These are phyloP conservation scores for Entophlyctis luteolus DNA, from an alignment of 192 early-diverging fungal genomes.

Conservation along the genomic window DNA sequence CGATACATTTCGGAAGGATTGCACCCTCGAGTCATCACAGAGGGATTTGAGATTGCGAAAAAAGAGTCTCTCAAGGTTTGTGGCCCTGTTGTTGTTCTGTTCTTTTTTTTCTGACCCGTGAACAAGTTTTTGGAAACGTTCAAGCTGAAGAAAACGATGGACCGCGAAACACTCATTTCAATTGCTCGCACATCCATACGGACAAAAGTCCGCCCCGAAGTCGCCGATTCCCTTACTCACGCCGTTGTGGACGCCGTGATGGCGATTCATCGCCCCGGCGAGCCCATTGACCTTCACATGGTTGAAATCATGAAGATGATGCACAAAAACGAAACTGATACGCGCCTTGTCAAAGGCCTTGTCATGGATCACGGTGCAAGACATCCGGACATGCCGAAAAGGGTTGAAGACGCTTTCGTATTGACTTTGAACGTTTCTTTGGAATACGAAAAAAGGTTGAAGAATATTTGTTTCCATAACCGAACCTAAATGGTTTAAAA, in stretches of 20 bases:
- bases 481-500: no score
- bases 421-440: conserved; percentile 95
- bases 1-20: conserved; percentile 91
- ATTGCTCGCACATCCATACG: conserved; percentile 93
- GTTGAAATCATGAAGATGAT: conserved; percentile 99
- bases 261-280: conserved; percentile 70
- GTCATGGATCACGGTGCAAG: conserved; percentile 98
- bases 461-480: no score
- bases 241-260: conserved; percentile 96
- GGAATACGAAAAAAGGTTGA: conserved; percentile 96
- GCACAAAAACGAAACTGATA: conserved; percentile 98
- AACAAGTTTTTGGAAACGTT: conserved; percentile 84
- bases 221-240: conserved; percentile 92
- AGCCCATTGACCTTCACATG: conserved; percentile 98
- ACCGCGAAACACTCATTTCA: conserved; percentile 83
- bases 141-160: conserved; percentile 70
- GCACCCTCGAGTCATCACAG: conserved; percentile 91
- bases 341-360: conserved; percentile 84
- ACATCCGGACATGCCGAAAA: conserved; percentile 99
- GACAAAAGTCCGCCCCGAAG: conserved; percentile 84
- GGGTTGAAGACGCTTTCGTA: conserved; percentile 80
- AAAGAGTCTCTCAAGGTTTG: conserved; percentile 80
- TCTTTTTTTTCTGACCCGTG: not conserved
- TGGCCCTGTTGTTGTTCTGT: not conserved
- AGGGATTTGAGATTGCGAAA: conserved; percentile 96